Evolutionary conservation across 805 yeast genomes (phyloP), one percentile per base, ranked within the genome.

Genomic region (Spathaspora hagerdaliae): DNA sequence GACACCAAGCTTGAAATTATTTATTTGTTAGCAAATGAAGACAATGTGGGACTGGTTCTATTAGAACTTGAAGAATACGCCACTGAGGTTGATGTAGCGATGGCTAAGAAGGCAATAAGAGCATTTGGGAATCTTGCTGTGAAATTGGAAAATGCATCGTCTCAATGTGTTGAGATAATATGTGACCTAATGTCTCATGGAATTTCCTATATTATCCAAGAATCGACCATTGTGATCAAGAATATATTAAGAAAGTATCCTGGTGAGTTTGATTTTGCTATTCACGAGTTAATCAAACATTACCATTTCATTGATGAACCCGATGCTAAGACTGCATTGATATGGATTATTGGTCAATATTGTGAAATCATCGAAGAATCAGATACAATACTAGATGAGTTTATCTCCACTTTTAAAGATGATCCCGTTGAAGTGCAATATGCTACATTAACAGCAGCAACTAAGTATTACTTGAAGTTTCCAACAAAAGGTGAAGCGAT

Each of bases 111-210:
- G 56, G 90, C 97, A 0, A 81, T 92, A 3, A 69, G 96, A 48
- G 96, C 96, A 0, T 81, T 92, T 50, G 97, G 97, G 2, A 87
- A 90, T 57, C 68, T 92, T 15, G 96, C 97, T 0, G 81, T 90
- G 27, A 88, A 87, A 57, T 64, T 89, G 12, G 81, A 80, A 26
- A 61, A 62, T 7, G 81, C 87, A 0, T 82, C 91, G 0, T 66
- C 71, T 5, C 71, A 71, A 24, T 87, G 96, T 61, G 84, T 87
- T 3, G 75, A 76, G 6, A 78, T 81, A 1, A 62, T 91, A 7
- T 55, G 78, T 33, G 82, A 77, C 29, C 71, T 89, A 44, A 64
- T 84, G 1, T 69, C 82, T 5, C 82, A 82, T 49, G 86, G 84
- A 0, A 79, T 85, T 2, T 78, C 87, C 8, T 83, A 86, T 55